These are phyloP conservation scores for Microthyrium microscopicum DNA, from an alignment of 2,329 filamentous ascomycete genomes.

Conservation along the genomic window DNA sequence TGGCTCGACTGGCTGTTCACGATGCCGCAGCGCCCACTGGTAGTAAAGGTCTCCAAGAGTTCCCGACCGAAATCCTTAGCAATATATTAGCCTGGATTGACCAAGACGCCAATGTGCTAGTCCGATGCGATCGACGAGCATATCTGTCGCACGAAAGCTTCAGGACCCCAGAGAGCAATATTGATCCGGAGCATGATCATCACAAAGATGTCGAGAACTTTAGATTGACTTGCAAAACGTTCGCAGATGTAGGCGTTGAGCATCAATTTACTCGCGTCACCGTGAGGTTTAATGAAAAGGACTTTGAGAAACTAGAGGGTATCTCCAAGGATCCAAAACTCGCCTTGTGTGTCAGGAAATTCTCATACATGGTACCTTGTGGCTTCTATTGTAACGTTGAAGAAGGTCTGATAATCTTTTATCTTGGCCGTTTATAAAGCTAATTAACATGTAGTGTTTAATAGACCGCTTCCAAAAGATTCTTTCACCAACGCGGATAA, in stretches of 20 bases:
- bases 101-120: constrained; percentile 32
- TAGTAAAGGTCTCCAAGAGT: background rate
- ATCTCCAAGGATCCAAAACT: constrained; percentile 33
- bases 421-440: background rate
- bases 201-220: constrained; percentile 29
- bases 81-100: constrained; percentile 35
- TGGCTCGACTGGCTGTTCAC: too few relatives aligned
- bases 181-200: constrained; percentile 25
- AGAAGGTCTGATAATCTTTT: too few relatives aligned
- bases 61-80: constrained; percentile 26
- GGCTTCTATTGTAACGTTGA: constrained; percentile 41
- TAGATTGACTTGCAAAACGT: constrained; percentile 31
- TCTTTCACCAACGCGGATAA: background rate
- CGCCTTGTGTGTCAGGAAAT: constrained; percentile 38
- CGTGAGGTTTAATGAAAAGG: constrained; percentile 33
- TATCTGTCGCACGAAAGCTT: constrained; percentile 37
- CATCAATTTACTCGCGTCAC: constrained; percentile 35
- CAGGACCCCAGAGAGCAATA: constrained; percentile 25
- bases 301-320: constrained; percentile 31
- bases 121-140: constrained; percentile 31
- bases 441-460: too few relatives aligned
- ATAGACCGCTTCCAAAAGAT: too few relatives aligned
- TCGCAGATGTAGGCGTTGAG: constrained; percentile 32
- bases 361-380: constrained; percentile 43
- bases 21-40: too few relatives aligned